Evolutionary conservation across 768 basidiomycete genomes (phyloP).

Genomic region (Amanita phalloides): DNA sequence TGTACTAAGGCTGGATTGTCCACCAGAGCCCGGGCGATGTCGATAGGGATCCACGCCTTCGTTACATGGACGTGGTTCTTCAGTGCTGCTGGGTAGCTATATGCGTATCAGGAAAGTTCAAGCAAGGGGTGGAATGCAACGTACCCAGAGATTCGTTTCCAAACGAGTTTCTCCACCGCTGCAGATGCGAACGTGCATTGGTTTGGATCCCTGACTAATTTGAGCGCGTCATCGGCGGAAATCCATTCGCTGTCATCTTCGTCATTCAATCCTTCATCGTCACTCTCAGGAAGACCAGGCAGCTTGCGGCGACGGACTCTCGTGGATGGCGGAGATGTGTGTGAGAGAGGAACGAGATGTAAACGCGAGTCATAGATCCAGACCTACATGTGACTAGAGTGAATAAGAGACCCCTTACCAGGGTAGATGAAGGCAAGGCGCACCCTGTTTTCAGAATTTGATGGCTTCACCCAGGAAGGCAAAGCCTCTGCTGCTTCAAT

Average conservation of each 20-base stretch:
- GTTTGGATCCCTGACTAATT: slow-evolving; percentile 42
- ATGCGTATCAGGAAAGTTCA: background rate
- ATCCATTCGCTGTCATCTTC: slow-evolving; percentile 40
- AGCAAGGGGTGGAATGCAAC: slow-evolving; percentile 6
- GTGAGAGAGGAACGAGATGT: slow-evolving; percentile 77
- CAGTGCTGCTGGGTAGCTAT: slow-evolving; percentile 62
- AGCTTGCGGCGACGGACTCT: slow-evolving; percentile 35
- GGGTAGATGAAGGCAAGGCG: slow-evolving; percentile 23
- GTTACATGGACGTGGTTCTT: slow-evolving; percentile 65
- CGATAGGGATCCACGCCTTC: slow-evolving; percentile 68
- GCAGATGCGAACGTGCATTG: slow-evolving; percentile 49
- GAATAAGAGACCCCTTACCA: slow-evolving; percentile 22
- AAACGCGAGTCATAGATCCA: slow-evolving; percentile 82
- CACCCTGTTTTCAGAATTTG: slow-evolving; percentile 90
- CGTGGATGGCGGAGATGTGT: slow-evolving; percentile 58
- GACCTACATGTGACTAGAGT: slow-evolving; percentile 43
- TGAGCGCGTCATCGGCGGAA: slow-evolving; percentile 49
- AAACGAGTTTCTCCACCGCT: slow-evolving; percentile 54
- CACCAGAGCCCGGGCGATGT: slow-evolving; percentile 66
- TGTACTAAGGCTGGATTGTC: slow-evolving; percentile 64
- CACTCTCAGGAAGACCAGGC: slow-evolving; percentile 29
- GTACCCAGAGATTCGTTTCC: slow-evolving; percentile 60
- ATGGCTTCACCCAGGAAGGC: slow-evolving; percentile 85
- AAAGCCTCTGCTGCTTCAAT: slow-evolving; percentile 92
- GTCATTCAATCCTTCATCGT: slow-evolving; percentile 35